Evolutionary conservation across 108 stramenopile species (phyloP).

Genomic region (Cyclotella baltica): DNA sequence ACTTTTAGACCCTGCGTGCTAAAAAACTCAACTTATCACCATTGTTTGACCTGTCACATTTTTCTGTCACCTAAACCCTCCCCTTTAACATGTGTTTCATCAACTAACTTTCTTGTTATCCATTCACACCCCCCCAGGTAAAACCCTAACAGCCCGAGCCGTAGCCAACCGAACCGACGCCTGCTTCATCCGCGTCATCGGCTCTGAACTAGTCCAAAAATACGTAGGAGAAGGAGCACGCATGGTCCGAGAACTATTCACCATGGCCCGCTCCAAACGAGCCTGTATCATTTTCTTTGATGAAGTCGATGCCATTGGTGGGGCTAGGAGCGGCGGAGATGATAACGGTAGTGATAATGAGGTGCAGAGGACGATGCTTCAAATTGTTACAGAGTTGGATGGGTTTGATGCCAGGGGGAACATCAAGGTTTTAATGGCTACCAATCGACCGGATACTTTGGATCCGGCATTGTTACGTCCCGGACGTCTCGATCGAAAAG

Average conservation of each 20-base stretch:
- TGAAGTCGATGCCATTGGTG: conserved; percentile 99
- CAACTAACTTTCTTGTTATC: no score
- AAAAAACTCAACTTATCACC: no score
- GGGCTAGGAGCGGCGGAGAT: conserved; percentile 81
- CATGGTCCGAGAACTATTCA: conserved; percentile 99
- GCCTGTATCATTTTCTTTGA: conserved; percentile 99
- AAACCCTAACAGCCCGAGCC: conserved; percentile 97
- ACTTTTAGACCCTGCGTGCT: no score
- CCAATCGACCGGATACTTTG: conserved; percentile 98
- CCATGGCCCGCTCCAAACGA: conserved; percentile 99
- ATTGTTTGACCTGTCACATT: no score
- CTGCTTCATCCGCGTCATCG: conserved; percentile 99
- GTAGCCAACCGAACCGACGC: conserved; percentile 99
- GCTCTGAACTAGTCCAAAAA: conserved; percentile 99
- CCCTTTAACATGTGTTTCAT: no score
- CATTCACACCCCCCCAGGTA: no score
- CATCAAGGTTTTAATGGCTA: conserved; percentile 99
- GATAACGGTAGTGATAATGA: conserved; percentile 95
- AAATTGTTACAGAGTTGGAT: conserved; percentile 98
- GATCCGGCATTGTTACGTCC: conserved; percentile 95
- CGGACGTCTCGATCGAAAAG: conserved; percentile 97
- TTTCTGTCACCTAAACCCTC: no score
- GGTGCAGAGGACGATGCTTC: conserved; percentile 99
- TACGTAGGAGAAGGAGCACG: conserved; percentile 99
- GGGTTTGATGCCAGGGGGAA: conserved; percentile 99